phyloP scores from a whole-genome alignment of 78 protist species.

The Dictyostelium capitatum region DNA sequence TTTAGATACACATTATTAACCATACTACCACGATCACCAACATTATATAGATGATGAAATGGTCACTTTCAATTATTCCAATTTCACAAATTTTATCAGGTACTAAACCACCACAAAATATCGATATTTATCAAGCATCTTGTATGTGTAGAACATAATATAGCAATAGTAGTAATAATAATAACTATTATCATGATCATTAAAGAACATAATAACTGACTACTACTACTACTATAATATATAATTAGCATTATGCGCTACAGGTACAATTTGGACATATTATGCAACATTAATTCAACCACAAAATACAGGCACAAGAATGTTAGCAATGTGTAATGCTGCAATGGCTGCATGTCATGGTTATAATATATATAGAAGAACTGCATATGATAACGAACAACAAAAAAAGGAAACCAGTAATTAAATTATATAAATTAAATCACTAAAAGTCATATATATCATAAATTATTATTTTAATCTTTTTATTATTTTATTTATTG shows the following conservation, averaged over 20 bases:
- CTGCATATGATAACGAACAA: slow-evolving; percentile 9
- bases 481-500: too few species aligned
- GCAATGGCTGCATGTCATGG: slow-evolving; percentile 78
- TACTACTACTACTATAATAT: too few species aligned
- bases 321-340: slow-evolving; percentile 59
- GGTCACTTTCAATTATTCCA: slow-evolving; percentile 78
- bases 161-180: too few species aligned
- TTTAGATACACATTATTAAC: too few species aligned
- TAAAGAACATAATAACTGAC: background rate
- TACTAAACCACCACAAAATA: slow-evolving; percentile 57
- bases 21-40: background rate
- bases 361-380: slow-evolving; percentile 57
- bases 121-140: slow-evolving; percentile 44
- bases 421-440: too few species aligned
- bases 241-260: slow-evolving; percentile 27
- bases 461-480: too few species aligned
- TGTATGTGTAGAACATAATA: background rate
- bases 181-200: background rate
- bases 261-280: slow-evolving; percentile 83
- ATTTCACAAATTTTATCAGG: slow-evolving; percentile 62
- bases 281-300: slow-evolving; percentile 82
- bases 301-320: slow-evolving; percentile 85
- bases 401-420: too few species aligned
- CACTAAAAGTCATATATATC: too few species aligned
- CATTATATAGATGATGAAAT: slow-evolving; percentile 61